Evolutionary conservation across 179 eudicot species (phyloP).

Genomic region (Camellia oleifera): DNA sequence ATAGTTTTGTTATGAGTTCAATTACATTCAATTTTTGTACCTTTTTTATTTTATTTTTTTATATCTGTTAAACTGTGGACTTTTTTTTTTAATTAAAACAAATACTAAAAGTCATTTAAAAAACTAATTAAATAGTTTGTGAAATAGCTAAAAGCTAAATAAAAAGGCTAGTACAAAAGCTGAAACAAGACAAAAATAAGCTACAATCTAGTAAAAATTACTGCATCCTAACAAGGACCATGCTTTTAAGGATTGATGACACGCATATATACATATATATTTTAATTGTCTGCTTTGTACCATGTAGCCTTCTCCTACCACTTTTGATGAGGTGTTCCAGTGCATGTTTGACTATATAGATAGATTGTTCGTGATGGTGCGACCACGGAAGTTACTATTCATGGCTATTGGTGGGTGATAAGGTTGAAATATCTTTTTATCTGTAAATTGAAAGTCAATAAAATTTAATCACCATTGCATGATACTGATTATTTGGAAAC

Average conservation of each 20-base stretch:
- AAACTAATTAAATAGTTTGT: too few species aligned
- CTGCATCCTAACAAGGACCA: too few species aligned
- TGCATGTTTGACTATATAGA: conserved; percentile 88
- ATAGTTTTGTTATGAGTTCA: too few species aligned
- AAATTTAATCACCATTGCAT: not conserved
- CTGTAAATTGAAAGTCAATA: not conserved
- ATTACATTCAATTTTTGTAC: too few species aligned
- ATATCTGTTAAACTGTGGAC: too few species aligned
- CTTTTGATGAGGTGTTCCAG: conserved; percentile 84
- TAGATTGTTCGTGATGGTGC: conserved; percentile 87
- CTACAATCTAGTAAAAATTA: too few species aligned
- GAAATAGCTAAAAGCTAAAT: too few species aligned
- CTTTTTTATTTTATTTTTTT: too few species aligned
- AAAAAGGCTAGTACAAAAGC: too few species aligned
- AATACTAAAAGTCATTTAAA: too few species aligned
- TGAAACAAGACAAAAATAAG: too few species aligned
- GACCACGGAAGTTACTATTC: conserved; percentile 84
- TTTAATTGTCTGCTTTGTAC: not conserved
- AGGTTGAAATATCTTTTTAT: conserved; percentile 9
- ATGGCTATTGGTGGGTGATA: conserved; percentile 91
- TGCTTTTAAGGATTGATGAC: not conserved
- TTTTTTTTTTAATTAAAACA: too few species aligned
- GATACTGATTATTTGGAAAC: conserved; percentile 8
- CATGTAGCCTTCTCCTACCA: conserved; percentile 84
- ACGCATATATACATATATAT: not conserved